Evolutionary conservation across 352 stramenopile genomes (phyloP).

Genomic region (Blastocystis sp.): DNA sequence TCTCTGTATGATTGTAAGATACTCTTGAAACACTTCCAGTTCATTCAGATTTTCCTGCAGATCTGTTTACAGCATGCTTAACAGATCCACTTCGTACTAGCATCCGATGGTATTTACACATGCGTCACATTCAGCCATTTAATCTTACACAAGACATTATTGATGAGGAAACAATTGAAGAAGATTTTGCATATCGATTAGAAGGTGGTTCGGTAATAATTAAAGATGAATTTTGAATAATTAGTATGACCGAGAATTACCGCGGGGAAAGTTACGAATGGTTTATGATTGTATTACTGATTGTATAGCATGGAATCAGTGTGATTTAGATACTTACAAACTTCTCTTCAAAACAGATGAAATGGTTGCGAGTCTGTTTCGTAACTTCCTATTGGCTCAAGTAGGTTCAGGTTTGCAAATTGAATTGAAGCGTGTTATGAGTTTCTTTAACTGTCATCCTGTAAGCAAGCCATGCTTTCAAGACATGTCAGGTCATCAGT

Average conservation of each 20-base stretch:
- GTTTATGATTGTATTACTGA: conserved; percentile 99
- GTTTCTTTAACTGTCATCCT: conserved; percentile 47
- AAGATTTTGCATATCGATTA: conserved; percentile 50
- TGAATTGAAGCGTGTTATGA: conserved; percentile 4
- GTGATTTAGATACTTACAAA: conserved; percentile 85
- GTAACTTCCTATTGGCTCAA: conserved; percentile 70
- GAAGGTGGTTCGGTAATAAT: background rate
- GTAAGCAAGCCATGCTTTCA: conserved; percentile 36
- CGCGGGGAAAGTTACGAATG: conserved; percentile 95
- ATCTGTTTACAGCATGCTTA: conserved; percentile 98
- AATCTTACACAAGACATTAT: background rate
- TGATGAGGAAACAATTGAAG: conserved; percentile 38
- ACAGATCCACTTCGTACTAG: conserved; percentile 96
- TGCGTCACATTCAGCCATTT: conserved; percentile 26
- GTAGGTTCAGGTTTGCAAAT: background rate
- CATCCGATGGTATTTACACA: conserved; percentile 83
- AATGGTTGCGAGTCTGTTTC: conserved; percentile 91
- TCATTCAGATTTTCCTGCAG: conserved; percentile 89
- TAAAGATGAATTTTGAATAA: background rate
- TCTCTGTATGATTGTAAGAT: conserved; percentile 63
- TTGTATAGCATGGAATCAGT: conserved; percentile 97
- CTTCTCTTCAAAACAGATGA: conserved; percentile 98
- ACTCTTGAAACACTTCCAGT: conserved; percentile 86
- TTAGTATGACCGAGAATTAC: conserved; percentile 73
- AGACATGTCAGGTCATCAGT: conserved; percentile 9